Conservation (phyloP, 2,329 filamentous ascomycete genomes). For the Microsporum audouinii region DNA sequence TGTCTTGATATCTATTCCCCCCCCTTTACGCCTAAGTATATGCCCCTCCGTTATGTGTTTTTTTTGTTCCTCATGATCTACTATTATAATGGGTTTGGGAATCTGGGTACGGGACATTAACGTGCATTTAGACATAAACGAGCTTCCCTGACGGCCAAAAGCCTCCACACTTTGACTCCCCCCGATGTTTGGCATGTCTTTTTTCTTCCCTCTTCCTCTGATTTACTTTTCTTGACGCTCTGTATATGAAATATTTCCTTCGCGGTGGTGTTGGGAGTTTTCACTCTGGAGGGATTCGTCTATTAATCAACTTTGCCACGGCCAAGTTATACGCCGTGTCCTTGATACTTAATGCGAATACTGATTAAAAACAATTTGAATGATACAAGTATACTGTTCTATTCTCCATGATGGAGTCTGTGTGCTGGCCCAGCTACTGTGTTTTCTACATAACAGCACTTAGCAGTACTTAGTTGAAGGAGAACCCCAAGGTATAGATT, state of each 20-base stretch:
- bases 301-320: neutral
- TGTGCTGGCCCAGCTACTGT: too few relatives aligned
- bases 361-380: neutral
- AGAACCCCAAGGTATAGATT: too few relatives aligned
- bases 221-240: neutral
- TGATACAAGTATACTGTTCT: neutral
- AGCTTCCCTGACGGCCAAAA: neutral
- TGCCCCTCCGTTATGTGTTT: neutral
- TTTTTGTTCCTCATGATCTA: constrained; percentile 1
- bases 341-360: neutral
- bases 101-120: constrained; percentile 1
- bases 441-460: too few relatives aligned
- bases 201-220: neutral
- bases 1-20: neutral
- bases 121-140: constrained; percentile 1
- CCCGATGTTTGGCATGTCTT: neutral
- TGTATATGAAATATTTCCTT: neutral
- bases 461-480: too few relatives aligned
- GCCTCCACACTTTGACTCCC: neutral
- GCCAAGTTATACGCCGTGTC: neutral
- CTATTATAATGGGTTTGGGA: constrained; percentile 4
- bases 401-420: neutral
- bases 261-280: constrained; percentile 1
- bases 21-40: constrained; percentile 5
- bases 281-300: neutral